Evolutionary conservation across 768 basidiomycete genomes (phyloP).

Genomic region (Suillus weaverae): DNA sequence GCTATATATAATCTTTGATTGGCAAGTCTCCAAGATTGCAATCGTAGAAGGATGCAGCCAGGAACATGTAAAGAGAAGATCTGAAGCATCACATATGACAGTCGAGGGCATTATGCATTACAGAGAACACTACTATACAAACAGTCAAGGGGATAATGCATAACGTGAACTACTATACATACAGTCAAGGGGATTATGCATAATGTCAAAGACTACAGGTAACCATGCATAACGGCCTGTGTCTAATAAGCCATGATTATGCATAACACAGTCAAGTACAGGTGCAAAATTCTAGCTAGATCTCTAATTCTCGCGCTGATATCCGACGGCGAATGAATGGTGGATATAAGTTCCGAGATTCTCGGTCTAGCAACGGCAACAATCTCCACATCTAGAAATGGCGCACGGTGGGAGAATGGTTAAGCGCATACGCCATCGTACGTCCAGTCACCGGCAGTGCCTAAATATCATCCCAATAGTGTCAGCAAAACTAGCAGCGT

Average conservation of each 20-base stretch:
- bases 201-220: neutral
- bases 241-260: neutral
- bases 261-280: neutral
- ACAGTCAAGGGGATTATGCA: no score
- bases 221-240: neutral
- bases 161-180: neutral
- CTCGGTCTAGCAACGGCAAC: neutral
- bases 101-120: neutral
- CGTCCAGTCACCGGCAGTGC: constrained; percentile 32
- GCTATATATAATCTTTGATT: neutral
- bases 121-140: neutral
- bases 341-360: no score
- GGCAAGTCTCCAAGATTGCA: neutral
- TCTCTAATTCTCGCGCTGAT: no score
- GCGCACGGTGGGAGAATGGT: neutral
- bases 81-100: neutral
- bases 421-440: constrained; percentile 32
- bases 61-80: neutral
- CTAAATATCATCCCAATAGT: constrained; percentile 5
- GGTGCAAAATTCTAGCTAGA: neutral
- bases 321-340: no score
- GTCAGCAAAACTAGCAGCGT: neutral
- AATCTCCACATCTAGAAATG: neutral
- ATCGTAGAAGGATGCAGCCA: neutral
- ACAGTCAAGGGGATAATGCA: neutral